Evolutionary conservation across 2,329 filamentous ascomycete genomes (phyloP), one percentile per base, ranked within the genome.

Genomic region (Pseudogymnoascus sp.): DNA sequence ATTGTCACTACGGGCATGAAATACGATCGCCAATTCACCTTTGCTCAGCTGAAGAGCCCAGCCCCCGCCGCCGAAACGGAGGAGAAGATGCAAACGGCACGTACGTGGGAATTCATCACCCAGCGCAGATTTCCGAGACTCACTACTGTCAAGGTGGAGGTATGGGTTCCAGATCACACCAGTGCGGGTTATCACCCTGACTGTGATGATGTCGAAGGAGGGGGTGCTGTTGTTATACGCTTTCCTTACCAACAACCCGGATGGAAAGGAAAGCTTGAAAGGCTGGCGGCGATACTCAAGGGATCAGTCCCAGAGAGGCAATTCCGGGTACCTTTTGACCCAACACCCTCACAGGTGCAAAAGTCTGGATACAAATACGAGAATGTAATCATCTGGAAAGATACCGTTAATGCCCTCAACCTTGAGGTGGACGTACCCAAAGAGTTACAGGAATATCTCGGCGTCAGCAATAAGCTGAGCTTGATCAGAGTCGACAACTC

Each of bases 21-120:
- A 72, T 89, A 89, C 74, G 92, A 97, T 75, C 85, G 91, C 5
- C 84, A 93, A 68, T 96, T 92, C 78, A 88, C 86, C 59, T 90
- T 97, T 72, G 91, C 89, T 1, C 88, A 93, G 74, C 78, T 83
- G 65, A 78, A 78, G 72, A 80, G 78, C 69, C 77, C 78, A 38
- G 64, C 72, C 31, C 59, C 59, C 4, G 72, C 76, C 60, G 70
- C 71, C 11, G 68, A 73, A 12, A 70, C 71, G 7, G 69, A 69
- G 16, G 71, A 74, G 33, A 75, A 73, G 63, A 75, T 77, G 66
- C 50, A 56, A 4, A 73, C 74, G 62, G 71, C 75, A 59, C 80
- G 79, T 68, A 75, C 76, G 24, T 95, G 90, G 90, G 81, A 86
- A 12, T 88, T 90, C 72, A 79, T 91, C 72, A 91, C 89, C 0